These are phyloP conservation scores for Tylopilus cervinicoccineus DNA, from an alignment of 768 basidiomycete genomes.

Conservation along the genomic window DNA sequence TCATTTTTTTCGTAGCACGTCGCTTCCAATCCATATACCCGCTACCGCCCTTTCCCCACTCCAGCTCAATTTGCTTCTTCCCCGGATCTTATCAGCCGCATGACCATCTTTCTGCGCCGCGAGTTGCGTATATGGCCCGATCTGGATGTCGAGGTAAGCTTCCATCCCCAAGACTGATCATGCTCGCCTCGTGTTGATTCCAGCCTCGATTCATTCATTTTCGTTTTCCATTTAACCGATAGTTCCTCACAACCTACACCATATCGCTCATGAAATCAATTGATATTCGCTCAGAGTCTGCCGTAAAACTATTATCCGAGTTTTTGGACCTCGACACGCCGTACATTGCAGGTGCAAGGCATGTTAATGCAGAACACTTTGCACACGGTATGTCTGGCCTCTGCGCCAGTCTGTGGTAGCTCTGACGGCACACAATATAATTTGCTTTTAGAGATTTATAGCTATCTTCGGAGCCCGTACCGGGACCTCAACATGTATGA, in stretches of 20 bases:
- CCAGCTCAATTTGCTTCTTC: slow-evolving; percentile 81
- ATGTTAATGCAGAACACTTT: slow-evolving; percentile 85
- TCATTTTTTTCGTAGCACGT: slow-evolving; percentile 65
- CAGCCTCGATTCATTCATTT: slow-evolving; percentile 15
- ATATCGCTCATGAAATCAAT: slow-evolving; percentile 89
- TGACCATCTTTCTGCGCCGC: slow-evolving; percentile 76
- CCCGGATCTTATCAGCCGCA: slow-evolving; percentile 67
- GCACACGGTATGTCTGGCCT: slow-evolving; percentile 67
- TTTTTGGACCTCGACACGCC: slow-evolving; percentile 78
- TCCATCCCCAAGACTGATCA: neutral
- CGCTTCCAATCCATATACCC: slow-evolving; percentile 81
- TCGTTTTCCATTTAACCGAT: slow-evolving; percentile 1
- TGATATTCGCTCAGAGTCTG: slow-evolving; percentile 87
- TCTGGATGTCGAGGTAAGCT: slow-evolving; percentile 81
- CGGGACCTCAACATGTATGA: slow-evolving; percentile 83
- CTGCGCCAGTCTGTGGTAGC: neutral
- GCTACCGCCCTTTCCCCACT: slow-evolving; percentile 87
- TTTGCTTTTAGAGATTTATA: slow-evolving; percentile 70
- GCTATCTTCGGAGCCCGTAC: slow-evolving; percentile 85
- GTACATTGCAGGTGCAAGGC: slow-evolving; percentile 52
- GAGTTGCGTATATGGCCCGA: slow-evolving; percentile 86
- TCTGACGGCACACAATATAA: neutral
- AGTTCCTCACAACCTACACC: slow-evolving; percentile 89
- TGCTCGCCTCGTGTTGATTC: slow-evolving; percentile 3
- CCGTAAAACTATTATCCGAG: slow-evolving; percentile 79